These are phyloP conservation scores for Dictyostelium brefeldianum DNA, from an alignment of 78 protist genomes.

Conservation along the genomic window DNA sequence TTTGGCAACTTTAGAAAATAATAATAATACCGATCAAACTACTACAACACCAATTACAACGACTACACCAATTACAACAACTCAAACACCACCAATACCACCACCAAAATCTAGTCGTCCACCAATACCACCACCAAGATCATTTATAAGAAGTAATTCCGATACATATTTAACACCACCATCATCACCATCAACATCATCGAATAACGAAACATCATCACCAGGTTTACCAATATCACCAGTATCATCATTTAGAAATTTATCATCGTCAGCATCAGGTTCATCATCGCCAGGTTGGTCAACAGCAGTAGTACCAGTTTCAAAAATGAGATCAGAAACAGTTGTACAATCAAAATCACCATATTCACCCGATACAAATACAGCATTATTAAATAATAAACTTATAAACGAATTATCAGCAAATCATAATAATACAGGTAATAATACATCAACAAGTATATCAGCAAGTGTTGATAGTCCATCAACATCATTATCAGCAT, in stretches of 20 bases:
- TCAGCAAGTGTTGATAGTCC: background rate
- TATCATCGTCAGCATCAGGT: background rate
- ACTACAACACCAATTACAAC: background rate
- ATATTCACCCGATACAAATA: background rate
- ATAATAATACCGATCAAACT: background rate
- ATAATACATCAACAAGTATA: background rate
- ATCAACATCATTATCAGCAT: constrained; percentile 1
- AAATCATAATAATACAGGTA: background rate
- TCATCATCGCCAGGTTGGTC: background rate
- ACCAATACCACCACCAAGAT: background rate
- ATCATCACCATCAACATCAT: background rate
- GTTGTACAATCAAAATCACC: constrained; percentile 23
- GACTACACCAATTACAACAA: background rate
- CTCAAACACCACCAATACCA: background rate
- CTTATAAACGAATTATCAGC: background rate
- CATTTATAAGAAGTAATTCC: constrained; percentile 5
- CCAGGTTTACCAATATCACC: background rate
- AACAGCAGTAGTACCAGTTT: background rate
- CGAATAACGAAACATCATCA: background rate
- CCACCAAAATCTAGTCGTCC: background rate
- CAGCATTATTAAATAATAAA: background rate
- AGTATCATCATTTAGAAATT: background rate
- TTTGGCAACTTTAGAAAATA: background rate
- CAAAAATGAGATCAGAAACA: constrained; percentile 12
- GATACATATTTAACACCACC: constrained; percentile 13